These are phyloP conservation scores for Acidomyces sp. DNA, from an alignment of 495 filamentous ascomycete genomes.

Conservation along the genomic window DNA sequence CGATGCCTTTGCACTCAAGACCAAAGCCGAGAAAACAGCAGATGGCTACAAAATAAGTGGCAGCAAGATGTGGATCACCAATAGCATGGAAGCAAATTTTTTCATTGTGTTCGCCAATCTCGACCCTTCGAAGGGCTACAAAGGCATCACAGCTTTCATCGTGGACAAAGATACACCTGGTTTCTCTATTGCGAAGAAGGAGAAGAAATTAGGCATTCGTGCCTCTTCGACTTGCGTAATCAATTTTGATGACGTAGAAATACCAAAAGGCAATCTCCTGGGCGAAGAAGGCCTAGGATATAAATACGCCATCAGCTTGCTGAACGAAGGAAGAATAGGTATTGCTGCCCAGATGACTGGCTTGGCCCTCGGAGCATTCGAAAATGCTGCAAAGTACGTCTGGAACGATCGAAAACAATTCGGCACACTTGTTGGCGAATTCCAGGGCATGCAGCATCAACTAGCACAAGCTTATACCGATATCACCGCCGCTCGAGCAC, in stretches of 20 bases:
- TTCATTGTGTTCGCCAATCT: slow-evolving; percentile 98
- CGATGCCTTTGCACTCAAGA: slow-evolving; percentile 90
- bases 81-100: slow-evolving; percentile 80
- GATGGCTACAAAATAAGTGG: slow-evolving; percentile 78
- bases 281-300: slow-evolving; percentile 86
- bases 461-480: slow-evolving; percentile 92
- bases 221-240: slow-evolving; percentile 93
- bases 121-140: slow-evolving; percentile 72
- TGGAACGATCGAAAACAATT: slow-evolving; percentile 99
- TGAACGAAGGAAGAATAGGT: slow-evolving; percentile 96
- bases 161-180: slow-evolving; percentile 81
- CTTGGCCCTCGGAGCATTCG: slow-evolving; percentile 84
- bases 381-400: slow-evolving; percentile 81
- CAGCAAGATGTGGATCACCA: slow-evolving; percentile 99
- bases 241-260: slow-evolving; percentile 92
- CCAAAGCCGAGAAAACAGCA: slow-evolving; percentile 63
- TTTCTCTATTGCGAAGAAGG: slow-evolving; percentile 96
- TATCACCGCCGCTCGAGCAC: slow-evolving; percentile 75
- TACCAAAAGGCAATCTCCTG: slow-evolving; percentile 75
- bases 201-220: slow-evolving; percentile 96
- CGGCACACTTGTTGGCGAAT: slow-evolving; percentile 78
- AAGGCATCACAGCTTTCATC: slow-evolving; percentile 92
- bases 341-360: slow-evolving; percentile 99
- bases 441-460: slow-evolving; percentile 99
- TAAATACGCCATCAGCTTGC: slow-evolving; percentile 89